Evolutionary conservation across 345 rosid species (phyloP), one percentile per base, ranked within the genome.

Genomic region (Eucalyptus paniculata): DNA sequence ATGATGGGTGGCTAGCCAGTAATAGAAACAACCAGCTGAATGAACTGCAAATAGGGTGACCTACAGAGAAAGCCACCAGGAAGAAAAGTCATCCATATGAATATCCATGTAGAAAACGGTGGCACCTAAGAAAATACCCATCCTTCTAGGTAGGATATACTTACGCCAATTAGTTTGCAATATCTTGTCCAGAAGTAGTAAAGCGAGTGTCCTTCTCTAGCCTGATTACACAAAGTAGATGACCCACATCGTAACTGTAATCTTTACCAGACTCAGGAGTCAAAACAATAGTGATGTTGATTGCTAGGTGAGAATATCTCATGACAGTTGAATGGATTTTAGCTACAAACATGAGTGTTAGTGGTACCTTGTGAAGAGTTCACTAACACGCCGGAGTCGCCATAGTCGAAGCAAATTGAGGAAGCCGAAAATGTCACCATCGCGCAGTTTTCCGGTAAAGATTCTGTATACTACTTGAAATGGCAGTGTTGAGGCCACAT

Each of bases 351-450:
- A 26, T 21, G 88, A 34, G 60, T 54, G 19, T 21, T 32, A 54
- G 58, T 60, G 50, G 86, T 91, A 96, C 99, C 99, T 96, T 90
- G 87, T 90, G 90, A 96, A 98, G 91, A 98, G 96, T 58, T 93
- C 94, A 34, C 95, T 83, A 6, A 98, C 96, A n/a, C 98, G 97
- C 86, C 99, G 87, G 87, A 97, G 96, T 89, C 98, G 96, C 99
- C 99, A 97, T 6, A 97, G 96, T 45, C 99, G 96, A 89, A 97
- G 98, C 94, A 97, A 90, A 91, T 95, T 95, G 92, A 98, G 96
- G 93, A 94, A 92, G 89, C 95, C 93, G 12, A 97, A 96, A 90
- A 88, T 92, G 51, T 91, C 89, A 21, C 95, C 94, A 0, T 89
- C n/a, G 65, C 88, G 89, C 87, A 56, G 12, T 92, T 90, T 87